These are phyloP conservation scores for rapeseed (Brassica napus) DNA, from an alignment of 345 rosid genomes.

Conservation along the genomic window DNA sequence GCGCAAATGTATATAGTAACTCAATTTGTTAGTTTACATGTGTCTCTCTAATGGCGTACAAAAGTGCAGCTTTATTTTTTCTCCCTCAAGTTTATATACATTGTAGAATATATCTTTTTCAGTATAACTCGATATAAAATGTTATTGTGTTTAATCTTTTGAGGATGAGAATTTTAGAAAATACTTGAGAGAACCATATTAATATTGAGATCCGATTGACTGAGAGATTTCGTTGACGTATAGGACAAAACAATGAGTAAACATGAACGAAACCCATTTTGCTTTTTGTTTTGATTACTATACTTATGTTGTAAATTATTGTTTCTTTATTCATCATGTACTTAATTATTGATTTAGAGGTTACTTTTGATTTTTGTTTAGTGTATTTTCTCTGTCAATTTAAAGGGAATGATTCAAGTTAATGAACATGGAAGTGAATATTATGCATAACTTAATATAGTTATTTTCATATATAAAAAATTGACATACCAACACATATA, in stretches of 20 bases:
- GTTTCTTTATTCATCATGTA: neutral
- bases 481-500: neutral
- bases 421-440: neutral
- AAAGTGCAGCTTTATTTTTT: conserved; percentile 41
- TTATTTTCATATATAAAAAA: neutral
- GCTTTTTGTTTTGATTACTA: conserved; percentile 33
- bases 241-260: conserved; percentile 43
- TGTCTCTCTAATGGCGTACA: conserved; percentile 84
- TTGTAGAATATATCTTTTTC: neutral
- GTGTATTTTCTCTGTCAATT: neutral
- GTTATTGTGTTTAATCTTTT: conserved; percentile 6
- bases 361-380: conserved; percentile 1
- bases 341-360: neutral
- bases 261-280: conserved; percentile 40
- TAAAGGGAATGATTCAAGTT: neutral
- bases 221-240: conserved; percentile 37
- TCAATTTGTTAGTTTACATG: conserved; percentile 45
- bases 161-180: conserved; percentile 8
- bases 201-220: conserved; percentile 28
- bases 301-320: conserved; percentile 6
- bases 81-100: conserved; percentile 14
- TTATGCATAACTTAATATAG: neutral
- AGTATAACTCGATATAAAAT: neutral
- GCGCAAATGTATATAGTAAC: conserved; percentile 29
- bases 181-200: conserved; percentile 14